Evolutionary conservation across 371 early-diverging fungal genomes (phyloP).

Genomic region (Mucor indicus): DNA sequence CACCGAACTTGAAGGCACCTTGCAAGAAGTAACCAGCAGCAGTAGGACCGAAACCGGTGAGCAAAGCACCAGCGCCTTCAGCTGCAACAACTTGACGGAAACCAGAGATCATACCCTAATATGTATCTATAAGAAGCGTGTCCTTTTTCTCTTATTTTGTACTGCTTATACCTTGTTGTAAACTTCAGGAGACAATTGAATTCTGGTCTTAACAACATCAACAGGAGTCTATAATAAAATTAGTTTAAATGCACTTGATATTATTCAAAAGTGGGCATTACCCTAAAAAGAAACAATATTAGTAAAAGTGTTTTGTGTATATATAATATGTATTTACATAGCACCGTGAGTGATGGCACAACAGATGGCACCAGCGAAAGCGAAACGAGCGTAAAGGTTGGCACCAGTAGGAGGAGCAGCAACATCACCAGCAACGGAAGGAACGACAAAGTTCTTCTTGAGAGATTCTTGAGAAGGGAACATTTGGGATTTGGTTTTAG

Average conservation of each 20-base stretch:
- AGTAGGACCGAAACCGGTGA: constrained; percentile 86
- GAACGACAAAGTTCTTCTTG: constrained; percentile 45
- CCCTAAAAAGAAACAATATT: no score
- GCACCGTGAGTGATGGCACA: constrained; percentile 76
- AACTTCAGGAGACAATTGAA: constrained; percentile 62
- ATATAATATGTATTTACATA: constrained; percentile 30
- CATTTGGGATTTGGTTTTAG: constrained; percentile 16
- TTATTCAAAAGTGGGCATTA: background rate
- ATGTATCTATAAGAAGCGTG: background rate
- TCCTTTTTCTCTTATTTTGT: no score
- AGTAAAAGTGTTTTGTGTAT: background rate
- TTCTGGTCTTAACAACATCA: constrained; percentile 68
- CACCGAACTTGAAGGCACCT: constrained; percentile 91
- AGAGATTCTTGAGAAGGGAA: constrained; percentile 44
- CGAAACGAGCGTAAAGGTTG: constrained; percentile 68
- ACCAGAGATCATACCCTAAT: constrained; percentile 51
- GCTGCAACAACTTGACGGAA: constrained; percentile 73
- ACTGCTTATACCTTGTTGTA: constrained; percentile 57
- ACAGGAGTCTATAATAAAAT: constrained; percentile 41
- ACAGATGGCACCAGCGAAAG: constrained; percentile 72
- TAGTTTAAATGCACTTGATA: no score
- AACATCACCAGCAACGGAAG: constrained; percentile 46
- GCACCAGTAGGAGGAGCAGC: constrained; percentile 57
- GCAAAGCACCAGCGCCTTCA: constrained; percentile 83
- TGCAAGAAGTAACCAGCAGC: constrained; percentile 85